Evolutionary conservation across 176 grass and related monocot genomes (phyloP).

Genomic region (Bothriochloa decipiens): DNA sequence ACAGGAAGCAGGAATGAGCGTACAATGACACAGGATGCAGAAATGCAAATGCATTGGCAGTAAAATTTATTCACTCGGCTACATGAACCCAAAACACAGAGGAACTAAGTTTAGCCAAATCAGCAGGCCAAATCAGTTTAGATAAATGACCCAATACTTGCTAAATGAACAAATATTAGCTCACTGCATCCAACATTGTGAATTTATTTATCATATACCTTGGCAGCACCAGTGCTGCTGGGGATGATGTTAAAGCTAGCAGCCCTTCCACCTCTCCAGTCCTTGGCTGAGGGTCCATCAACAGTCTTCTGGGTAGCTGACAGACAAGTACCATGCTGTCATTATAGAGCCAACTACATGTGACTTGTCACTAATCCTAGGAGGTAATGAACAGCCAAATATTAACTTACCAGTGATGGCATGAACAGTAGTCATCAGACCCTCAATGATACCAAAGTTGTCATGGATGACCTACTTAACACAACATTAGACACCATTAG

Average conservation of each 20-base stretch:
- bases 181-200: not conserved
- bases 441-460: constrained; percentile 73
- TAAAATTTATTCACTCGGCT: too few relatives aligned
- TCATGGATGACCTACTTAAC: constrained; percentile 64
- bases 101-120: too few relatives aligned
- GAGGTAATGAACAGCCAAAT: not conserved
- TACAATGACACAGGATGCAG: too few relatives aligned
- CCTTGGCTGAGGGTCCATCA: constrained; percentile 80
- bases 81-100: too few relatives aligned
- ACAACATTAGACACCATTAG: constrained; percentile 8
- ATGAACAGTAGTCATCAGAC: constrained; percentile 80
- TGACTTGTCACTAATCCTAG: not conserved
- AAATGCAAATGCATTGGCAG: too few relatives aligned
- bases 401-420: constrained; percentile 62
- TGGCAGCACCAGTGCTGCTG: constrained; percentile 78
- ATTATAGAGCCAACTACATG: not conserved
- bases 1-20: too few relatives aligned
- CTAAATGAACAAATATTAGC: too few relatives aligned
- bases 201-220: constrained; percentile 41
- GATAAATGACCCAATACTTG: too few relatives aligned
- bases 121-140: too few relatives aligned
- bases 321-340: not conserved
- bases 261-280: constrained; percentile 83
- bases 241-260: constrained; percentile 84
- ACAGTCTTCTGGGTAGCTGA: constrained; percentile 87